A percentile compares a stretch with the other conserved stretches of the same genome.
Evolutionary conservation across 2,329 filamentous ascomycete genomes (phyloP).

Genomic region (Aureobasidium sp.): DNA sequence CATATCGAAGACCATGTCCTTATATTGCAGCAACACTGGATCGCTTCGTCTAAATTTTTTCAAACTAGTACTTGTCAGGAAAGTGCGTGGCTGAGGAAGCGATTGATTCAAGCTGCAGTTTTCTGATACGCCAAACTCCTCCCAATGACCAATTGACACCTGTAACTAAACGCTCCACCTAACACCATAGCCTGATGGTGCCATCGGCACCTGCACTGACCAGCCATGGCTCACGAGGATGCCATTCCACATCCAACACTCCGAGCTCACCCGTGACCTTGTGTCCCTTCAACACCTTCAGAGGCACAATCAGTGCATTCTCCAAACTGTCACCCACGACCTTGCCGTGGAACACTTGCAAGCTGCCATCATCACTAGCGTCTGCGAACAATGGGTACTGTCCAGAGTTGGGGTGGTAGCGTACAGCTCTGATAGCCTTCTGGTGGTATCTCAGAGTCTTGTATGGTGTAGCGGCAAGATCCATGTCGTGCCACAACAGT

Average conservation of each 20-base stretch:
- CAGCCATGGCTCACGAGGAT: conserved; percentile 87
- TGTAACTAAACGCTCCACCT: not conserved
- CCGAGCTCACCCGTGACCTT: conserved; percentile 77
- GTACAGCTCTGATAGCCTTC: conserved; percentile 82
- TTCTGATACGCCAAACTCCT: conserved; percentile 8
- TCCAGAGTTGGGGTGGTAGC: conserved; percentile 61
- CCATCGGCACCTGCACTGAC: conserved; percentile 92
- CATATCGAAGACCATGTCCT: not conserved
- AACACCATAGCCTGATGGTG: conserved; percentile 77
- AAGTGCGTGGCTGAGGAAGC: not conserved
- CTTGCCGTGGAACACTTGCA: conserved; percentile 96
- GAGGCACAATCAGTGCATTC: conserved; percentile 89
- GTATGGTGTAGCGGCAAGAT: conserved; percentile 82
- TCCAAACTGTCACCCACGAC: conserved; percentile 92
- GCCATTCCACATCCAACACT: conserved; percentile 93
- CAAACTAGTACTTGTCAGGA: not conserved
- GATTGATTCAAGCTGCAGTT: not conserved
- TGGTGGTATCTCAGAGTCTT: conserved; percentile 94
- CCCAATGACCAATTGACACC: conserved; percentile 7
- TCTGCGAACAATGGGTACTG: conserved; percentile 82
- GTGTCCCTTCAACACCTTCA: conserved; percentile 90
- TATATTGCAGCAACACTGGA: not conserved
- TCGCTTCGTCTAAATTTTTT: not conserved
- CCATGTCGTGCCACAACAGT: conserved; percentile 92
- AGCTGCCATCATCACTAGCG: conserved; percentile 83